Evolutionary conservation across 331 rosid species (phyloP).

Genomic region (Pyracantha coccinea): DNA sequence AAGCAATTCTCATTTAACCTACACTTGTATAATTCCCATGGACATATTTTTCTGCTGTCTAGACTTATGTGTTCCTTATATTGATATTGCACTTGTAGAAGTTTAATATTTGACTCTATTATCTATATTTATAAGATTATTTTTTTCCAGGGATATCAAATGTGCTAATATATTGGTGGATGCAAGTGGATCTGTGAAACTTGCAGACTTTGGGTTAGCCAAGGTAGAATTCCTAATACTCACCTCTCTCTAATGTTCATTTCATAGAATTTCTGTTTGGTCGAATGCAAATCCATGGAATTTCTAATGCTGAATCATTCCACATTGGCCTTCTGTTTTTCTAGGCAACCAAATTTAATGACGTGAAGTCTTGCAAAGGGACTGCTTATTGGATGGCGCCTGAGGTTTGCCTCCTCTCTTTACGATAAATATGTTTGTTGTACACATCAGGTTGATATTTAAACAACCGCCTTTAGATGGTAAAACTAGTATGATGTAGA

Average conservation of each 20-base stretch:
- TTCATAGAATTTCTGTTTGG: not conserved
- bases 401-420: conserved; percentile 44
- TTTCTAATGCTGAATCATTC: not conserved
- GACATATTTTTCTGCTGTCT: not conserved
- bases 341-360: conserved; percentile 78
- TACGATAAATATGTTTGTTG: not conserved
- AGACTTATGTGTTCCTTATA: not conserved
- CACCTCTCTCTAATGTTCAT: not conserved
- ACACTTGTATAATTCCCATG: not conserved
- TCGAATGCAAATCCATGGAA: not conserved
- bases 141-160: conserved; percentile 84
- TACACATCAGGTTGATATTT: not conserved
- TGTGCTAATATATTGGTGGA: conserved; percentile 96
- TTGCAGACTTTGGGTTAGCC: conserved; percentile 74
- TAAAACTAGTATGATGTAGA: not conserved
- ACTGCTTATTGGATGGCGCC: conserved; percentile 83
- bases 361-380: conserved; percentile 71
- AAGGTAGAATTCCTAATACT: conserved; percentile 31
- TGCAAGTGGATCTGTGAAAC: conserved; percentile 56
- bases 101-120: conserved; percentile 11
- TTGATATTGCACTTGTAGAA: not conserved
- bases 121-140: conserved; percentile 4
- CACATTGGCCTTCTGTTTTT: conserved; percentile 4
- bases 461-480: not conserved
- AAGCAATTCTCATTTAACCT: not conserved